Conservation (phyloP, 2,329 filamentous ascomycete species). For the Keithomyces neogunnii region DNA sequence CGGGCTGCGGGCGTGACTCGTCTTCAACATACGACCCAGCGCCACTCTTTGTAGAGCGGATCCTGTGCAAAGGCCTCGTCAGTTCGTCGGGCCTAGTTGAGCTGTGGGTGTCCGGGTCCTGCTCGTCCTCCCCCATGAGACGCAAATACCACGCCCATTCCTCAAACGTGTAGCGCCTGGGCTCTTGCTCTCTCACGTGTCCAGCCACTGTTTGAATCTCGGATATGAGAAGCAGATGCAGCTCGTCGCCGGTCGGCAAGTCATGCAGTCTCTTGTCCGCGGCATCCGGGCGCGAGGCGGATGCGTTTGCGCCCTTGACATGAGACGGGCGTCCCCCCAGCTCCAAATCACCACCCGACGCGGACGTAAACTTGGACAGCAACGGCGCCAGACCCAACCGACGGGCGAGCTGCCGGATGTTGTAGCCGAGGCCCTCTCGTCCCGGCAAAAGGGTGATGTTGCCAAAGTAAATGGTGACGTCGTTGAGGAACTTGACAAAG, state of each 20-base stretch:
- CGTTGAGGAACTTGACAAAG: slow-evolving; percentile 54
- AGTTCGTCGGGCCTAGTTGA: slow-evolving; percentile 14
- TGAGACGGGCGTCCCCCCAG: not conserved
- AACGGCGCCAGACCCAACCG: slow-evolving; percentile 35
- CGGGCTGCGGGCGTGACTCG: slow-evolving; percentile 3
- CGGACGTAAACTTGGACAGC: slow-evolving; percentile 18
- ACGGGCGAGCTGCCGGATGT: slow-evolving; percentile 34
- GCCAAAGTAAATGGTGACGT: slow-evolving; percentile 47
- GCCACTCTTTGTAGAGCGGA: not conserved
- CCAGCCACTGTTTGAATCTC: slow-evolving; percentile 58
- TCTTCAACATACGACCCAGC: slow-evolving; percentile 16
- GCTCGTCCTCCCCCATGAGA: slow-evolving; percentile 61
- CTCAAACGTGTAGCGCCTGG: slow-evolving; percentile 66
- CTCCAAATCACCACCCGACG: not conserved
- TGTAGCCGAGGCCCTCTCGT: slow-evolving; percentile 38
- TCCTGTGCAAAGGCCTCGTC: not conserved
- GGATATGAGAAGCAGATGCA: slow-evolving; percentile 59
- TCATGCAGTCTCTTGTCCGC: slow-evolving; percentile 17
- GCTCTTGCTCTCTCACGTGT: slow-evolving; percentile 51
- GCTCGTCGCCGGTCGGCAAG: slow-evolving; percentile 37
- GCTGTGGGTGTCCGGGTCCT: slow-evolving; percentile 39
- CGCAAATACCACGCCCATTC: slow-evolving; percentile 82
- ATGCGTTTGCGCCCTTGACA: too few species aligned
- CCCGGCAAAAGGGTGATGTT: slow-evolving; percentile 53
- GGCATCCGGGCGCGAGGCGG: not conserved